Evolutionary conservation across 768 basidiomycete genomes (phyloP).

Genomic region (Calvatia gigantea): DNA sequence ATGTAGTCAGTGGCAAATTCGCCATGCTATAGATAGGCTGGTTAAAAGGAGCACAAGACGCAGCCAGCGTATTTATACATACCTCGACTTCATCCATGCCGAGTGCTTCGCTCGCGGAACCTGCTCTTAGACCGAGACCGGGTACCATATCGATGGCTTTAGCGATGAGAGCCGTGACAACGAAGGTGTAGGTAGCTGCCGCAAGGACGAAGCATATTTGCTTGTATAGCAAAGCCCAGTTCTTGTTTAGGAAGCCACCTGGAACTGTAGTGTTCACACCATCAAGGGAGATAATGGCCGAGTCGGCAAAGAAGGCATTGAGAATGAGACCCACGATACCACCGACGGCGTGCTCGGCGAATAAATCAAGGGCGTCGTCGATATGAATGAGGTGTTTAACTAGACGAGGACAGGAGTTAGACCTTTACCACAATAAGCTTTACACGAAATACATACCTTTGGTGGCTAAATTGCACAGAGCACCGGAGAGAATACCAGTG

Average conservation of each 20-base stretch:
- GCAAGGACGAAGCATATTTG: conserved; percentile 67
- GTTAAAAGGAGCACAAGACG: neutral
- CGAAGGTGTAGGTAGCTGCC: conserved; percentile 55
- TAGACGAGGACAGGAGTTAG: conserved; percentile 23
- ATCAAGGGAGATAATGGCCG: conserved; percentile 61
- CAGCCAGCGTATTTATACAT: conserved; percentile 15
- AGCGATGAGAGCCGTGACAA: conserved; percentile 57
- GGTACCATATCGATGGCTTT: conserved; percentile 56
- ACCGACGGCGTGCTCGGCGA: conserved; percentile 87
- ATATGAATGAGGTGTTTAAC: conserved; percentile 68
- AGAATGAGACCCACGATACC: conserved; percentile 72
- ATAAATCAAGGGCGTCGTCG: conserved; percentile 91
- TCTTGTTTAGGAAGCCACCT: conserved; percentile 73
- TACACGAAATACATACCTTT: conserved; percentile 47
- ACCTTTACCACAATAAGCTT: neutral
- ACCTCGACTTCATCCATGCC: conserved; percentile 77
- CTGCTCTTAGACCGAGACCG: conserved; percentile 51
- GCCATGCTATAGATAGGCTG: conserved; percentile 43
- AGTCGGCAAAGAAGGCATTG: conserved; percentile 75
- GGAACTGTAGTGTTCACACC: conserved; percentile 49
- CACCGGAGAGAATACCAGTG: conserved; percentile 70
- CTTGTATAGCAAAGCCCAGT: conserved; percentile 79
- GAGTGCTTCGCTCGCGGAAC: conserved; percentile 52
- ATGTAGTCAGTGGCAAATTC: conserved; percentile 71
- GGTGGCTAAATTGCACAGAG: conserved; percentile 79